Evolutionary conservation across 306 rosid species (phyloP).

Genomic region (Dryas drummondii): DNA sequence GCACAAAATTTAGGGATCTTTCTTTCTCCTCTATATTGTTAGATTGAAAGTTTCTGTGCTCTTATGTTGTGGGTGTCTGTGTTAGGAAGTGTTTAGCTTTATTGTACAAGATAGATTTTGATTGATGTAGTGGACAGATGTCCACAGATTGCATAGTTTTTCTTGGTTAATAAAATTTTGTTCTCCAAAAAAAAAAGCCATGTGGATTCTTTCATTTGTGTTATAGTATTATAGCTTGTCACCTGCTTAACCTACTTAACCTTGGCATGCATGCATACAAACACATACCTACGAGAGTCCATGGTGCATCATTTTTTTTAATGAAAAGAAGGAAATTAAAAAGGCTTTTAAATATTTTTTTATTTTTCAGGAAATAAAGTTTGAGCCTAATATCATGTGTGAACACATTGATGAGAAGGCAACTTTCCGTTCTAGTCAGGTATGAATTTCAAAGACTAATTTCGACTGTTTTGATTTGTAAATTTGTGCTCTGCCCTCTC

Average conservation of each 20-base stretch:
- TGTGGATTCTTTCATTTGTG: not conserved
- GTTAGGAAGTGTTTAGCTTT: too few relatives aligned
- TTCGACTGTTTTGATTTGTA: not conserved
- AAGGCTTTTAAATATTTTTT: not conserved
- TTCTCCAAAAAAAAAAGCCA: too few relatives aligned
- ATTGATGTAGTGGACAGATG: too few relatives aligned
- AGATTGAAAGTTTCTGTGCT: too few relatives aligned
- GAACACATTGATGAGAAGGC: slow-evolving; percentile 68
- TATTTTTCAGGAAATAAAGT: slow-evolving; percentile 67
- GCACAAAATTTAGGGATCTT: too few relatives aligned
- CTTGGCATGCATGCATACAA: too few relatives aligned
- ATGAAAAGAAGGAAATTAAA: not conserved
- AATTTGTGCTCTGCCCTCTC: not conserved
- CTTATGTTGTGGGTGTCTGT: too few relatives aligned
- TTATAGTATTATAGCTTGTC: not conserved
- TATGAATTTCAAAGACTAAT: slow-evolving; percentile 14
- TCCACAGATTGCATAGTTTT: too few relatives aligned
- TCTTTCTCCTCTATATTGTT: too few relatives aligned
- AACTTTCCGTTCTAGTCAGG: slow-evolving; percentile 75
- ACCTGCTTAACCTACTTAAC: not conserved
- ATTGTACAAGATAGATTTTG: too few relatives aligned
- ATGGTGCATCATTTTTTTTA: not conserved
- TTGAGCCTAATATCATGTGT: slow-evolving; percentile 78
- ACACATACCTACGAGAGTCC: not conserved
- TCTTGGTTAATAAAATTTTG: too few relatives aligned